These are phyloP conservation scores for Neofusicoccum laricinum DNA, from an alignment of 2,329 filamentous ascomycete genomes.

Conservation along the genomic window DNA sequence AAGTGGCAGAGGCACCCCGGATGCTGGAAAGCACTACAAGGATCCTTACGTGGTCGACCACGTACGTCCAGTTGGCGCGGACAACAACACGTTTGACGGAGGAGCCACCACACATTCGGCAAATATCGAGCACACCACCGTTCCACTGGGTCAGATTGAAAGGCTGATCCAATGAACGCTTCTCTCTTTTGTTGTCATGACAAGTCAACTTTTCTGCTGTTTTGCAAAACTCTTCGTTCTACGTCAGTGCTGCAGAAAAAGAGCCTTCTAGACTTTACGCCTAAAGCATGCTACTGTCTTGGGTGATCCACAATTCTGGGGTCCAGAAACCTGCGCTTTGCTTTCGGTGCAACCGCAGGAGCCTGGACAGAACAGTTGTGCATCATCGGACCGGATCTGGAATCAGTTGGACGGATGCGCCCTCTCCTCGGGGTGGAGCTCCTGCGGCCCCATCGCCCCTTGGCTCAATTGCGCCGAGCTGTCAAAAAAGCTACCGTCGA, in stretches of 20 bases:
- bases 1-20: background rate
- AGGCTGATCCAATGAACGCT: background rate
- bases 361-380: background rate
- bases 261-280: background rate
- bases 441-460: background rate
- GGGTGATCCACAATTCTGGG: background rate
- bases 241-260: background rate
- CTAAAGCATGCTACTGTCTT: background rate
- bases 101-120: background rate
- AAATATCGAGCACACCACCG: conserved; percentile 4
- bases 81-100: background rate
- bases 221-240: background rate
- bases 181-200: background rate
- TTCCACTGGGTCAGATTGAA: conserved; percentile 5
- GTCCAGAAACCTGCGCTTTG: background rate
- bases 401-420: background rate
- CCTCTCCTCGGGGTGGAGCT: background rate
- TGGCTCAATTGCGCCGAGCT: background rate
- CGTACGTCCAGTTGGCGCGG: background rate
- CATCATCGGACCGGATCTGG: background rate
- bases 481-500: background rate
- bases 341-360: background rate
- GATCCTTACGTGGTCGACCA: conserved; percentile 8
- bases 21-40: background rate
- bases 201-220: background rate